Base-by-base conservation (phyloP, 257 asterid species). In the Solanum sejunctum region DNA sequence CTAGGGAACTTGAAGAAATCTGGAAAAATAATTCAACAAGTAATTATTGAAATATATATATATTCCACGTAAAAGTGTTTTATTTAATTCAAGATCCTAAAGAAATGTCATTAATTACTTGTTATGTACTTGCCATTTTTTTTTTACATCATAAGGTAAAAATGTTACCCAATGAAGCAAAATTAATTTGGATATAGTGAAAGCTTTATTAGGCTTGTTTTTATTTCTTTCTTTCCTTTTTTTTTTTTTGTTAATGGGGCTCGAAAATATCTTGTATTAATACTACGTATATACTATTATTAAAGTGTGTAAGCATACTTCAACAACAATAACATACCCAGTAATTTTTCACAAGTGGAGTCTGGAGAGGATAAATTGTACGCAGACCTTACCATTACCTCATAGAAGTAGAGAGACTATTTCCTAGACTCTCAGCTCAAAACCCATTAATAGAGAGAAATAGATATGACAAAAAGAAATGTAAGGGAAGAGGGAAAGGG, bases 1-100 rank as follows among this genome's bases (percentile, higher is more conserved):
- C 99, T 8, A 73, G 92, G 85, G 99, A 96, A 87, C 98, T 96
- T 2, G 99, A 96, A 85, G 88, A 83, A n/a, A 96, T 96, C 43
- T 96, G 99, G 99, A 85, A 54, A 16, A 91, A 88, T 75, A 75
- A 75, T 47, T 47, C 81, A n/a, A 75, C 43, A 13, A 75, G 8
- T 28, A 28, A 63, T 26, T 63, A 17, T 21, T 61, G 23, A 32
- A 64, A 43, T 36, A 36, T 36, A 36, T 36, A 36, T 36, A 1
- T 66, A 32, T 20, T 3, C 23, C 17, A 41, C 56, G 6, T 36
- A 36, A 36, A 43, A 20, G 56, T 69, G 56, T 71, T 71, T 71
- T 10, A 43, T 43, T 41, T 18, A 7, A 28, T 66, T 66, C 36
- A 43, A 6, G 7, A 71, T 18, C 32, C 32, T 71, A 20, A 41